phyloP scores from a whole-genome alignment of 2,329 filamentous ascomycete genomes.

The Colletotrichum sp. region DNA sequence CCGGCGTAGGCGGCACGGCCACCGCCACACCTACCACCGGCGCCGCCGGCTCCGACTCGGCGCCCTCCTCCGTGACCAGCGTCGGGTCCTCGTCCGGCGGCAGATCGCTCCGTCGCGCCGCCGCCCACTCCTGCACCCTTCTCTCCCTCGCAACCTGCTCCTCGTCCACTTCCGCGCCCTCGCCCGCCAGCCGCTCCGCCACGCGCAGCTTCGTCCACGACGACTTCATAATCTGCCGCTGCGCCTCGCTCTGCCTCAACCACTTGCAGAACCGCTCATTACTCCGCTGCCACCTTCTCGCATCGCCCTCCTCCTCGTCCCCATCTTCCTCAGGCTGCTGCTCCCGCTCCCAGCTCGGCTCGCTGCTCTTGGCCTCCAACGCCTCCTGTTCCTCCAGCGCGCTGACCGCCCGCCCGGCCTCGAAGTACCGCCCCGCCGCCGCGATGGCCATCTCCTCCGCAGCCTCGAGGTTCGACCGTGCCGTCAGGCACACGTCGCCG shows the following conservation, averaged over 20 bases:
- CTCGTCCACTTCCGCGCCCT: constrained; percentile 1
- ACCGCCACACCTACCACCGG: not conserved
- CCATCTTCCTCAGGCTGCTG: not conserved
- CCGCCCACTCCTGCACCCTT: constrained; percentile 11
- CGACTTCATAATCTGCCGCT: constrained; percentile 20
- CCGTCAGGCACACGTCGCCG: constrained; percentile 9
- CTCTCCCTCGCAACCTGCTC: not conserved
- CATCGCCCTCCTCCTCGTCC: not conserved
- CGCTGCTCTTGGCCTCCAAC: not conserved
- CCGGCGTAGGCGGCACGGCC: not conserved
- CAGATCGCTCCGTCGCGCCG: constrained; percentile 2
- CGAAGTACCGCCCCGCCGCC: constrained; percentile 8
- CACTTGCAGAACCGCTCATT: constrained; percentile 19
- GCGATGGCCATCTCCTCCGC: constrained; percentile 20
- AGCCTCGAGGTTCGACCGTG: constrained; percentile 8
- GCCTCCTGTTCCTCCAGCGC: constrained; percentile 6
- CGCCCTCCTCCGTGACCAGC: constrained; percentile 5
- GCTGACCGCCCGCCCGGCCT: not conserved
- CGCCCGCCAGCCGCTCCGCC: constrained; percentile 2
- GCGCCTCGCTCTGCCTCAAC: constrained; percentile 11
- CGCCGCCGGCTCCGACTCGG: not conserved
- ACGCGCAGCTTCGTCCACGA: constrained; percentile 19
- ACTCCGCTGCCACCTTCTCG: constrained; percentile 2
- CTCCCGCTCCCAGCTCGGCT: not conserved
- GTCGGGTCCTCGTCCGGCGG: constrained; percentile 14